Evolutionary conservation across 352 stramenopile genomes (phyloP).

Genomic region (Discostella stelligera): DNA sequence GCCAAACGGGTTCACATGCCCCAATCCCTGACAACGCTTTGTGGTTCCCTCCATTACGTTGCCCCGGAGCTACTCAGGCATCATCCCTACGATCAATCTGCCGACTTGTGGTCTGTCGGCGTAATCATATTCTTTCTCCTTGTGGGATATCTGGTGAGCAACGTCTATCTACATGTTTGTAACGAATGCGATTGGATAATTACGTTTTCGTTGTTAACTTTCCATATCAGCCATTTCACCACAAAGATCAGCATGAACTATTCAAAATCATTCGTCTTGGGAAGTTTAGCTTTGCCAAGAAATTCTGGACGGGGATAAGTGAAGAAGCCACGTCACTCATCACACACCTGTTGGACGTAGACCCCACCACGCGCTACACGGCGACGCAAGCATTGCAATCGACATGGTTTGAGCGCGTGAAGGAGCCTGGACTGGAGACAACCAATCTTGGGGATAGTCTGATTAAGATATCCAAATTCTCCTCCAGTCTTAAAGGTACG

Average conservation of each 20-base stretch:
- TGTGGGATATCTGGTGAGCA: constrained; percentile 56
- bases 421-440: constrained; percentile 11
- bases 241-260: constrained; percentile 68
- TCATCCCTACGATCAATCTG: constrained; percentile 87
- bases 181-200: constrained; percentile 57
- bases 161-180: neutral
- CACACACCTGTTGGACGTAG: constrained; percentile 89
- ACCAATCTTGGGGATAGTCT: constrained; percentile 11
- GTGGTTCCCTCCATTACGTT: constrained; percentile 39
- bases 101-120: constrained; percentile 90
- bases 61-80: constrained; percentile 8
- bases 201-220: constrained; percentile 58
- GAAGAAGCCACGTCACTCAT: constrained; percentile 91
- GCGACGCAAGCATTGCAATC: constrained; percentile 78
- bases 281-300: constrained; percentile 67
- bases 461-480: constrained; percentile 13
- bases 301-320: constrained; percentile 94
- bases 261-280: constrained; percentile 55
- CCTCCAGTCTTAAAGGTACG: neutral
- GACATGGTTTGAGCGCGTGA: constrained; percentile 62
- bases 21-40: constrained; percentile 92
- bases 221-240: constrained; percentile 27
- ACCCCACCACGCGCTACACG: constrained; percentile 88
- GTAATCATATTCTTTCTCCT: constrained; percentile 88
- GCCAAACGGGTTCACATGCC: constrained; percentile 88